These are phyloP conservation scores for Kodamaea hsintzibuensis DNA, from an alignment of 805 yeast genomes.

Conservation along the genomic window DNA sequence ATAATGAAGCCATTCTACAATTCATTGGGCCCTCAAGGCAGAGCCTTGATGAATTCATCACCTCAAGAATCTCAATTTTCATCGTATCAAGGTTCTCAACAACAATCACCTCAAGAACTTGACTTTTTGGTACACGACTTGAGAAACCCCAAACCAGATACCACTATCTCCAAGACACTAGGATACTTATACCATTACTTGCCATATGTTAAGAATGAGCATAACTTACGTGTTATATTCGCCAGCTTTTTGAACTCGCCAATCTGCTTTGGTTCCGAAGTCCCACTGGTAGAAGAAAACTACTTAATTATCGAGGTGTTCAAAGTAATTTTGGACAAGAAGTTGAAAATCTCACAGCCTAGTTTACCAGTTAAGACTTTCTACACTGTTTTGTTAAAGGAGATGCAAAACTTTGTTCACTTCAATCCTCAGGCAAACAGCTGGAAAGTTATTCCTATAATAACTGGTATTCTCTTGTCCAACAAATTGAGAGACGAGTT, in stretches of 20 bases:
- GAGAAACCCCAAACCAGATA: slow-evolving; percentile 36
- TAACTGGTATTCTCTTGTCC: slow-evolving; percentile 47
- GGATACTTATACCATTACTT: slow-evolving; percentile 53
- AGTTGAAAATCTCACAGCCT: slow-evolving; percentile 49
- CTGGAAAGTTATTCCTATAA: slow-evolving; percentile 51
- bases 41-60: slow-evolving; percentile 1
- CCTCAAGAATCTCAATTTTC: neutral
- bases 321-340: slow-evolving; percentile 45
- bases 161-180: slow-evolving; percentile 33
- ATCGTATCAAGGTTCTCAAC: neutral
- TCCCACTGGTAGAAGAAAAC: slow-evolving; percentile 28
- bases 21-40: slow-evolving; percentile 8
- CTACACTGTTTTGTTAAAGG: slow-evolving; percentile 39
- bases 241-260: slow-evolving; percentile 48
- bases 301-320: slow-evolving; percentile 50
- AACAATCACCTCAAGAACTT: slow-evolving; percentile 38
- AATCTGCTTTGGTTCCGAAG: slow-evolving; percentile 24
- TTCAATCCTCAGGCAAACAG: slow-evolving; percentile 30
- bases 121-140: slow-evolving; percentile 50
- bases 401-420: slow-evolving; percentile 30
- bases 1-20: slow-evolving; percentile 4
- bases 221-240: slow-evolving; percentile 46
- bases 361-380: slow-evolving; percentile 45
- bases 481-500: slow-evolving; percentile 34
- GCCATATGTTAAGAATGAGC: slow-evolving; percentile 49